Evolutionary conservation across 2,329 filamentous ascomycete genomes (phyloP), one percentile per base, ranked within the genome.

Genomic region (Epichloe gansuensis): DNA sequence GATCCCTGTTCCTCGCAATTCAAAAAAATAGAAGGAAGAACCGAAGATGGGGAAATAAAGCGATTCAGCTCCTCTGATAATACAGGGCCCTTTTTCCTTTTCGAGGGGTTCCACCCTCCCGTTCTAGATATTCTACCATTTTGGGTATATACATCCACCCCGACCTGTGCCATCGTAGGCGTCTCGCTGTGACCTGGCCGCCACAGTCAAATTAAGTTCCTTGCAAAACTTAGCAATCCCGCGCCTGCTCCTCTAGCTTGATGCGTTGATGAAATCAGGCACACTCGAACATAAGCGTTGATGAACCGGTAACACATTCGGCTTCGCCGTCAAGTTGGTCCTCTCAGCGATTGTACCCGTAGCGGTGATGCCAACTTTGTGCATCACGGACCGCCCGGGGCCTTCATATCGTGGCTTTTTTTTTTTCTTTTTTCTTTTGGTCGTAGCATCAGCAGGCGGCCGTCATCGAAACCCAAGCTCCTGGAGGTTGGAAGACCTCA

Each of bases 131-230:
- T 28, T 52, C 50, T 46, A 46, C 41, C 50, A 50, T 28, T 44
- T 37, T 43, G 42, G 42, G 50, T 54, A 50, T 54, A 52, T 52
- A 52, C 46, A 50, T 28, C 28, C 43, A 49, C 50, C 21, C 46
- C 25, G 34, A 25, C 15, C 7, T 34, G 28, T 46, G 46, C 34
- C 34, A 23, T 7, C 5, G 35, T 23, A 23, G 23, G 25, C 25
- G 15, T 13, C 12, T 21, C 21, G 31, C 34, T 35, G 46, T 37
- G 9, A 23, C 46, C n/a, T 41, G 21, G 31, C 31, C n/a, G 35
- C 39, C 34, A 17, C 28, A 5, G n/a, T 35, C 34, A 47, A n/a
- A 47, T 47, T 34, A n/a, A 5, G 34, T 13, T 35, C 44, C 44
- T 46, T 34, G 44, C 28, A 31, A 35, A 34, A 7, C 23, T 15